These are phyloP conservation scores for Pichia exigua DNA, from an alignment of 805 yeast species.

Conservation along the genomic window DNA sequence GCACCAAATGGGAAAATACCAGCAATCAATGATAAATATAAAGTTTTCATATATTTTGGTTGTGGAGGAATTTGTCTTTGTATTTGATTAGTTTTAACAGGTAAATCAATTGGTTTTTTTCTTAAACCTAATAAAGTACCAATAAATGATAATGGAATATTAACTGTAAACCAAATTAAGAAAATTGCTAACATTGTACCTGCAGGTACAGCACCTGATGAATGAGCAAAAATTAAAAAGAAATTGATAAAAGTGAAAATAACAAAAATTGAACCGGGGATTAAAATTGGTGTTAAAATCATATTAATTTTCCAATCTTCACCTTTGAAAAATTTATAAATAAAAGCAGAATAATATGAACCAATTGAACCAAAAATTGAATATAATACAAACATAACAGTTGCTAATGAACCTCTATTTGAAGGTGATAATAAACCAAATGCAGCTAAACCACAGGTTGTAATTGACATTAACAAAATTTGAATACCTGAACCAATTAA, in stretches of 20 bases:
- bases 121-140: constrained; percentile 81
- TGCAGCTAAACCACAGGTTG: constrained; percentile 74
- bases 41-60: constrained; percentile 70
- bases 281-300: constrained; percentile 71
- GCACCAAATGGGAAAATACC: constrained; percentile 95
- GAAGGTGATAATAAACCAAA: constrained; percentile 89
- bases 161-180: constrained; percentile 75
- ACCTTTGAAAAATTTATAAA: constrained; percentile 88
- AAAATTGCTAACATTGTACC: constrained; percentile 82
- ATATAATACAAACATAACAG: constrained; percentile 80
- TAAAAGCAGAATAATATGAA: constrained; percentile 76
- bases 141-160: constrained; percentile 73
- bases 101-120: constrained; percentile 35
- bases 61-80: constrained; percentile 94
- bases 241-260: constrained; percentile 68
- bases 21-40: constrained; percentile 62
- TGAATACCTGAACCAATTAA: constrained; percentile 87
- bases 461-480: constrained; percentile 63
- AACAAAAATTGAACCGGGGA: constrained; percentile 71
- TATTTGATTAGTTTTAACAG: constrained; percentile 90
- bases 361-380: constrained; percentile 77
- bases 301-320: constrained; percentile 83
- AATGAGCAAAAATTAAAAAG: constrained; percentile 64
- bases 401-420: constrained; percentile 86
- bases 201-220: constrained; percentile 92